Conservation (phyloP, 1,139 yeast species). For the Candida sp. region DNA sequence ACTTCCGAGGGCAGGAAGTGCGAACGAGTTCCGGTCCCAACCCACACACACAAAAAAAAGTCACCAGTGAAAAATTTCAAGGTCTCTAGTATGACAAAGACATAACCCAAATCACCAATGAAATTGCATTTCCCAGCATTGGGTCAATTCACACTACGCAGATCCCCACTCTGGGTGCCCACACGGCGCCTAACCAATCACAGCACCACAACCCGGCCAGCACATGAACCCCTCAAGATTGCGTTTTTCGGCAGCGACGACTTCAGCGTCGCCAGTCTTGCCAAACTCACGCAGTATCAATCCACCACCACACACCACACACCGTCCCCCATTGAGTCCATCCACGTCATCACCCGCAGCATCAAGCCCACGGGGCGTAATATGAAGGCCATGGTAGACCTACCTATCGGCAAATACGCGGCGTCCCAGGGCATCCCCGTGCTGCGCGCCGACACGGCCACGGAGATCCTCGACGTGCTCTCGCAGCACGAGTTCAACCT, state of each 20-base stretch:
- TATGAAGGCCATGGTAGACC: conserved; percentile 47
- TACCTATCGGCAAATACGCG: conserved; percentile 59
- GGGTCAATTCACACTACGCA: background rate
- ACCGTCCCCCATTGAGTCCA: conserved; percentile 34
- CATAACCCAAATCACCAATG: no score
- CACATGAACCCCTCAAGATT: conserved; percentile 25
- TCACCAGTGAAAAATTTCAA: no score
- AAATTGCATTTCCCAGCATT: no score
- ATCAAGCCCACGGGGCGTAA: conserved; percentile 79
- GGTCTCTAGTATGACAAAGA: no score
- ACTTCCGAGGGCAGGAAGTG: no score
- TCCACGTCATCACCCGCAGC: conserved; percentile 63
- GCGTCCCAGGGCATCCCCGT: conserved; percentile 34
- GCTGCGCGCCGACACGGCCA: conserved; percentile 60
- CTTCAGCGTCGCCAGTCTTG: conserved; percentile 68
- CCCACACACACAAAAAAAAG: no score
- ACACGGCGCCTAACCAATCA: background rate
- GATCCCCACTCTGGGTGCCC: background rate
- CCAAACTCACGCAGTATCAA: conserved; percentile 42
- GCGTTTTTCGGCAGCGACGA: conserved; percentile 86
- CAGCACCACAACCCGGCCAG: background rate
- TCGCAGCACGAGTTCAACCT: conserved; percentile 47
- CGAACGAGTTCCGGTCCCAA: no score
- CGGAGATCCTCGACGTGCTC: conserved; percentile 50
- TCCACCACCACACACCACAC: background rate